Conservation (phyloP, 176 grass and related monocot genomes). For the Oryza longistaminata region DNA sequence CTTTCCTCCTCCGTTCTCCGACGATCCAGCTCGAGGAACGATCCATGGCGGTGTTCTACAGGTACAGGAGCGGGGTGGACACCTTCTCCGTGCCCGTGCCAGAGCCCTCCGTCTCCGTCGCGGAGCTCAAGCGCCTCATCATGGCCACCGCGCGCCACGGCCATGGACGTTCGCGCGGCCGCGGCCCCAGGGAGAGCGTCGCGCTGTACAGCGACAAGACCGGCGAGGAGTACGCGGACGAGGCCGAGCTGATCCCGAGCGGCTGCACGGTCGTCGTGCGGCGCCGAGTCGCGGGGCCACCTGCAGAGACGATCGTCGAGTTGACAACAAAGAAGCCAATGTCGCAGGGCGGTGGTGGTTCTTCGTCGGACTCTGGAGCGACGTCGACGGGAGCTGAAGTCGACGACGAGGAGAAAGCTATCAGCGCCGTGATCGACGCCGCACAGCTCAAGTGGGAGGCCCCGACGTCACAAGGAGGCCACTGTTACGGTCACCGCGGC, state of each 20-base stretch:
- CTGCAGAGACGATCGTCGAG: conserved; percentile 22
- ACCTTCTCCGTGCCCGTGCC: conserved; percentile 36
- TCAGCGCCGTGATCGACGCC: conserved; percentile 29
- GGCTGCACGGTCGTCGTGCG: background rate
- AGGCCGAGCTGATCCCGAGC: background rate
- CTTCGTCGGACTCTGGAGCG: background rate
- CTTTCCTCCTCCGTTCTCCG: background rate
- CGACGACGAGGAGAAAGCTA: conserved; percentile 9
- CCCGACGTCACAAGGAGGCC: background rate
- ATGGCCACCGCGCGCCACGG: conserved; percentile 27
- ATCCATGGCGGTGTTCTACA: conserved; percentile 34
- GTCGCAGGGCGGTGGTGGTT: background rate
- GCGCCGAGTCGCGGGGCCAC: background rate
- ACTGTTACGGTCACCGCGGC: no score
- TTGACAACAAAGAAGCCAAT: background rate
- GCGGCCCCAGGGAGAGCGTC: conserved; percentile 31
- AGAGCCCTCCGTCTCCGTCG: conserved; percentile 21
- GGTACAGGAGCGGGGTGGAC: conserved; percentile 34
- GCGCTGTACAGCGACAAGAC: conserved; percentile 11
- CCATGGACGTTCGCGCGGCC: conserved; percentile 30
- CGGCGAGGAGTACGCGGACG: conserved; percentile 29
- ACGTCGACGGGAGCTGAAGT: background rate
- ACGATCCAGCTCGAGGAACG: background rate
- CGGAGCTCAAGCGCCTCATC: conserved; percentile 35
- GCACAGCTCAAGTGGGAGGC: background rate